Evolutionary conservation across 2,329 filamentous ascomycete species (phyloP), one percentile per base, ranked within the genome.

Genomic region (Trichoderma atrobrunneum): DNA sequence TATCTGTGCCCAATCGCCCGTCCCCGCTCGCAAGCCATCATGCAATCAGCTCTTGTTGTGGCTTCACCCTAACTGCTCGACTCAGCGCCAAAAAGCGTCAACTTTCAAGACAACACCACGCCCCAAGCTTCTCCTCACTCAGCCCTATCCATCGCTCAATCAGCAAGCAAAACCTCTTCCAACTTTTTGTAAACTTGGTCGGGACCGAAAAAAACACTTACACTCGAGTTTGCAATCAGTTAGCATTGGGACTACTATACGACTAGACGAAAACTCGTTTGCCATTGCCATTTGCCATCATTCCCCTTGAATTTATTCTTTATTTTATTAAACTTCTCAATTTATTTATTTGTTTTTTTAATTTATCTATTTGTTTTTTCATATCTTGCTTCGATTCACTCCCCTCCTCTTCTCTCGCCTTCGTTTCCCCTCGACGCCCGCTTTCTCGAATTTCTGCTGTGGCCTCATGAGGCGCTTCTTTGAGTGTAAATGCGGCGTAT

Each of bases 271-370:
- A 67, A 67, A 67, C 51, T 67, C 32, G 21, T 43, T 57, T 67
- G 64, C 62, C 62, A 65, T 65, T 67, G 54, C 54, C 54, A 68
- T 68, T 48, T 60, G 65, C 65, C 26, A 21, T 34, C 57, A 24
- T 48, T 60, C 24, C 16, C 32, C 16, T 26, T n/a, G 43, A 65
- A 56, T 57, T 32, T 28, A n/a, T 14, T 7, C 12, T 43, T 48
- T 21, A 43, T 30, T 39, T 18, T n/a, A 39, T n/a, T 43, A 51
- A 24, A 24, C 12, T 32, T 11, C n/a, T 24, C 36, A n/a, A 30
- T 28, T 63, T 26, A n/a, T 60, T 59, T 24, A 48, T 43, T 48
- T 60, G 5, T 6, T 39, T 26, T 36, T 43, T 43, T 18, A 34
- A 7, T 24, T 56, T 36, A 18, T 56, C n/a, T 24, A 34, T 26